Base-by-base conservation (phyloP, 1,284 basidiomycete species). In the Stereum hirsutum region DNA sequence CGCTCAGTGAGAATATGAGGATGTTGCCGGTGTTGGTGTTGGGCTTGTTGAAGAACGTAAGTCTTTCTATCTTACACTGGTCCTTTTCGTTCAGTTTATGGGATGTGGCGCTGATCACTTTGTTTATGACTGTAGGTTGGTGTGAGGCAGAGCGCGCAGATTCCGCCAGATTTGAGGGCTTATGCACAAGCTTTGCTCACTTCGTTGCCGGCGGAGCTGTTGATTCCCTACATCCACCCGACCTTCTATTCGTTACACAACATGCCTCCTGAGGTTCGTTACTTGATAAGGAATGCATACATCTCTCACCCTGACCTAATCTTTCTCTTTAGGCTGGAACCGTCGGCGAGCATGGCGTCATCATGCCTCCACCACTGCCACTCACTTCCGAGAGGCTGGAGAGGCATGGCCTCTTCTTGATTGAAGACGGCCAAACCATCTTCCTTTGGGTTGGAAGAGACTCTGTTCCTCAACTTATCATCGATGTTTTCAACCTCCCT, bases 381-480 rank as follows among this genome's bases (percentile, higher is more conserved):
- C 75, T 94, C 46, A 93, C 92, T 0, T 93, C 90, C 27, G 96
- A 99, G 64, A 74, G 90, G 32, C 72, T 99, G 42, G 94, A 98
- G 64, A 74, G 94, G 43, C 94, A 99, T 57, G 96, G 96, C 42
- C 72, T 99, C 42, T 98, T 88, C 78, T 65, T 99, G 49, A 95
- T 99, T 53, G 96, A 99, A 62, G 94, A 99, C 60, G 90, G 90
- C 0, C 96, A 98, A 65, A 94, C 90, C 38, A 89, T 99, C 55
- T 98, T 99, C 81, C 72, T 99, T 36, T 99, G 92, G 89, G 78
- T 99, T 42, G 96, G 96, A 6, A 81, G 94, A 25, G 95, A 98
- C 57, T 92, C 96, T 4, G 93, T 99, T 17, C 91, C 94, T 2
- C 89, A 95, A 57, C 78, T 99, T 40, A 72, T 97, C 46, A 70